Percentiles rank a stretch among this genome's conserved stretches.
These are phyloP conservation scores for Flammula alnicola DNA, from an alignment of 1,284 basidiomycete species.

Conservation along the genomic window DNA sequence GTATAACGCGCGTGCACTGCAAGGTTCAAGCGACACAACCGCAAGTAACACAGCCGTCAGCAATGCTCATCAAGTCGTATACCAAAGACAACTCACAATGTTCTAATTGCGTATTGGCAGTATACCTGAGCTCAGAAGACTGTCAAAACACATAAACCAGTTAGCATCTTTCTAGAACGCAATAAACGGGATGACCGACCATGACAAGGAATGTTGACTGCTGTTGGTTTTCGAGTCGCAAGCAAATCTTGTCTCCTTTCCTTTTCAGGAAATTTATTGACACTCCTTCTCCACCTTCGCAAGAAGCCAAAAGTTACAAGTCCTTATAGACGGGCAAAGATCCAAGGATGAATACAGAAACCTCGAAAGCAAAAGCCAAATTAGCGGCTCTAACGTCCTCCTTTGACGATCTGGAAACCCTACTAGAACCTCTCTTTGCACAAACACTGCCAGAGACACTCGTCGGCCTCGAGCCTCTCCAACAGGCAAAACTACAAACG, in stretches of 20 bases:
- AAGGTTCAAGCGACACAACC: not conserved
- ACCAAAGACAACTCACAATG: conserved; percentile 64
- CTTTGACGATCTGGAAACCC: conserved; percentile 67
- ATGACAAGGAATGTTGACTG: conserved; percentile 42
- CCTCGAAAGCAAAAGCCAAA: conserved; percentile 57
- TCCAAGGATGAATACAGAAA: conserved; percentile 55
- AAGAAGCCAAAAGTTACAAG: not conserved
- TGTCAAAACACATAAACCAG: conserved; percentile 33
- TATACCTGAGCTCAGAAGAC: conserved; percentile 91
- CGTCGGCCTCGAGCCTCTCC: conserved; percentile 67
- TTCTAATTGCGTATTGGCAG: conserved; percentile 92
- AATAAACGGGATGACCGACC: conserved; percentile 45
- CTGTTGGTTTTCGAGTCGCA: conserved; percentile 31
- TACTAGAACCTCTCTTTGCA: conserved; percentile 65
- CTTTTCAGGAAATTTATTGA: conserved; percentile 16
- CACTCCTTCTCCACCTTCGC: conserved; percentile 4
- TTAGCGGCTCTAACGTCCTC: conserved; percentile 56
- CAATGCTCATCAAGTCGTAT: not conserved
- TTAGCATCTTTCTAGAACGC: conserved; percentile 13
- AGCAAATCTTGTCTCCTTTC: conserved; percentile 14
- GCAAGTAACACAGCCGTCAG: conserved; percentile 2
- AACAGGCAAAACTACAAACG: conserved; percentile 80
- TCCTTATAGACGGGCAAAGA: not conserved
- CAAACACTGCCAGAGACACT: conserved; percentile 69
- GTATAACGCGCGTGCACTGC: conserved; percentile 95